These are phyloP conservation scores for Paramecium pentaurelia DNA, from an alignment of 73 alveolate species.

Conservation along the genomic window DNA sequence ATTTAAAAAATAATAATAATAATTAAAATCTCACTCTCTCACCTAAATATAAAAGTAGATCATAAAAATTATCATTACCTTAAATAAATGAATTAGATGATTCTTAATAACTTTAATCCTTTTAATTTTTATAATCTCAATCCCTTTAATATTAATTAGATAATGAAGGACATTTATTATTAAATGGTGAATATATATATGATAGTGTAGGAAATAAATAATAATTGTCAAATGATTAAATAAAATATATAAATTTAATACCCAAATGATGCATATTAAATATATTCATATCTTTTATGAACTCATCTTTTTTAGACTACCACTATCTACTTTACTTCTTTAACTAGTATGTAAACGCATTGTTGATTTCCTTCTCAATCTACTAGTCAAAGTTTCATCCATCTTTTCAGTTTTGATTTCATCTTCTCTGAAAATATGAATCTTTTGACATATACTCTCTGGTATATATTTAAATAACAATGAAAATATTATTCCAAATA, in stretches of 20 bases:
- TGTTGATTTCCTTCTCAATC: conserved; percentile 55
- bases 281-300: neutral
- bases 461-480: conserved; percentile 44
- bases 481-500: conserved; percentile 41
- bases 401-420: conserved; percentile 32
- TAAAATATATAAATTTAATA: neutral
- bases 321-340: neutral
- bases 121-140: neutral
- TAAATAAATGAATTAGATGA: neutral
- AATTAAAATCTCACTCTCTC: neutral
- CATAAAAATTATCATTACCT: neutral
- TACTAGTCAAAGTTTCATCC: conserved; percentile 57
- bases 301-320: neutral
- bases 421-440: conserved; percentile 49
- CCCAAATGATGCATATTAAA: neutral
- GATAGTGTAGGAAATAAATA: neutral
- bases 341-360: conserved; percentile 55
- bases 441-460: conserved; percentile 4
- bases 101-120: neutral
- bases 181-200: neutral
- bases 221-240: neutral
- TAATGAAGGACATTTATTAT: neutral
- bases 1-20: neutral
- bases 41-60: neutral
- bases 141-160: neutral